Evolutionary conservation across 169 alveolate genomes (phyloP).

Genomic region (Ichthyophthirius multifiliis): DNA sequence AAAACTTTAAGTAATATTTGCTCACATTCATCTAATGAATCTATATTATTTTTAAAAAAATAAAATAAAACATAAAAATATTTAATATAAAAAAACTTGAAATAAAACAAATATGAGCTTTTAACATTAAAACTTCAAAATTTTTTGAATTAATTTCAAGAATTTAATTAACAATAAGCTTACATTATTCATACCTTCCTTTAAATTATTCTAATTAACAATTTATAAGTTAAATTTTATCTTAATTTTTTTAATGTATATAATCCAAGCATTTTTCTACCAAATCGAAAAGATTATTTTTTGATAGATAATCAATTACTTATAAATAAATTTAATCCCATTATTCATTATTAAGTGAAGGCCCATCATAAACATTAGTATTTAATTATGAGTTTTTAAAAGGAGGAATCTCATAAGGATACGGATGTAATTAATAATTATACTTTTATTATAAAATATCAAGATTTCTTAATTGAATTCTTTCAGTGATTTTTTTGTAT

Average conservation of each 20-base stretch:
- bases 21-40: conserved; percentile 37
- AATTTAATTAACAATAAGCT: not conserved
- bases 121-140: conserved; percentile 24
- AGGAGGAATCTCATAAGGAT: too few species aligned
- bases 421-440: not conserved
- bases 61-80: not conserved
- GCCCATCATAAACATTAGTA: conserved; percentile 33
- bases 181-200: conserved; percentile 12
- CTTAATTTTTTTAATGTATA: conserved; percentile 13
- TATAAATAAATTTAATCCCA: conserved; percentile 21
- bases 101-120: conserved; percentile 19
- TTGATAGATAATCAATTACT: conserved; percentile 24
- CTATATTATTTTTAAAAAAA: not conserved
- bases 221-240: conserved; percentile 1
- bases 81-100: not conserved
- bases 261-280: conserved; percentile 15
- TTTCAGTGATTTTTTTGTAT: conserved; percentile 33
- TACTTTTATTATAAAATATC: conserved; percentile 2
- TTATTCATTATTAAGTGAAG: conserved; percentile 17
- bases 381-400: too few species aligned
- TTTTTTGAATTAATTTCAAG: conserved; percentile 15
- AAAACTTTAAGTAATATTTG: conserved; percentile 37
- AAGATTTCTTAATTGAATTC: conserved; percentile 28
- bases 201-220: conserved; percentile 26
- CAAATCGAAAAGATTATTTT: conserved; percentile 20